Conservation (phyloP, 345 rosid genomes). For the Ceriops tagal region DNA sequence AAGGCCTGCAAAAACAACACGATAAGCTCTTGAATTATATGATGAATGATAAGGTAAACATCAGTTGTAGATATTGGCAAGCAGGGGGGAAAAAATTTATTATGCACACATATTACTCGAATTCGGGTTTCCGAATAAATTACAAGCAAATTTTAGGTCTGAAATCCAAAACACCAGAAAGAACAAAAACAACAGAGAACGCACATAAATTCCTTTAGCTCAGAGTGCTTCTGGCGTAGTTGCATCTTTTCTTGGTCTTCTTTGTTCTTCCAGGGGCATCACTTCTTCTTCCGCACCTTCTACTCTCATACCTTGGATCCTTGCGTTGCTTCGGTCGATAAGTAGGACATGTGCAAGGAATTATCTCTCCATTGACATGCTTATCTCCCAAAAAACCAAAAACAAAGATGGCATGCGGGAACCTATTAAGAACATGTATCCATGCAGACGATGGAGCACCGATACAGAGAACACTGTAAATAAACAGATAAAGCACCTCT, state of each 20-base stretch:
- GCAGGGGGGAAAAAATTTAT: no score
- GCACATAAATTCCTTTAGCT: conserved; percentile 5
- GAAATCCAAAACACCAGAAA: neutral
- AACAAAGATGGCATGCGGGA: neutral
- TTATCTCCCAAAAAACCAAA: conserved; percentile 57
- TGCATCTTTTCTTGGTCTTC: conserved; percentile 60
- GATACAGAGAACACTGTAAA: no score
- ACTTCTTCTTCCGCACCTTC: conserved; percentile 72
- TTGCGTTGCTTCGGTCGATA: conserved; percentile 83
- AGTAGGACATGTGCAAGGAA: conserved; percentile 85
- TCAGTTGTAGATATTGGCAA: no score
- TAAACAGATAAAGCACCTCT: conserved; percentile 46
- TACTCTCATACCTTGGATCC: conserved; percentile 53
- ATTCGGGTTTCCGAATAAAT: neutral
- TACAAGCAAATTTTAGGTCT: neutral
- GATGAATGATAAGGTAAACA: neutral
- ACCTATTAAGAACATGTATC: neutral
- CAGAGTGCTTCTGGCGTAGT: conserved; percentile 45
- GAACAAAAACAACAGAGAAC: neutral
- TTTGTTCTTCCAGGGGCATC: conserved; percentile 67
- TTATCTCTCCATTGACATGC: conserved; percentile 87
- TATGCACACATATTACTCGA: no score
- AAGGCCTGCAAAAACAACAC: conserved; percentile 2
- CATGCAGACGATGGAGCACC: no score
- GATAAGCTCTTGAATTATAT: neutral